Percentiles rank a stretch among this genome's conserved stretches.
These are phyloP conservation scores for Diaporthe sp. DNA, from an alignment of 2,329 filamentous ascomycete species.

Conservation along the genomic window DNA sequence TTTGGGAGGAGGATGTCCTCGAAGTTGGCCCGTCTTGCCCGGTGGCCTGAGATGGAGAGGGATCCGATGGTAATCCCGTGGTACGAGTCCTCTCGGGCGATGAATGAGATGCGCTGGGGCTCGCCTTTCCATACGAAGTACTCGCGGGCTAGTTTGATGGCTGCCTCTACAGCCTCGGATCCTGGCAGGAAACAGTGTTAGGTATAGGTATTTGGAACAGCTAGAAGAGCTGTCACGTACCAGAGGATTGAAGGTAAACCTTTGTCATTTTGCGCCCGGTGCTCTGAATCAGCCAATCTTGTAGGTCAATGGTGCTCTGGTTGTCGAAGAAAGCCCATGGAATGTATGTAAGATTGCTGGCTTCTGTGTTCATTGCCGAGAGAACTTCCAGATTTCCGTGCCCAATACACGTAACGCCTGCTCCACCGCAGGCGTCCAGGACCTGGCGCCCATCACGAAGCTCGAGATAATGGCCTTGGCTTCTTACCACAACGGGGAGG, in stretches of 20 bases:
- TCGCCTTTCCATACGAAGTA: slow-evolving; percentile 71
- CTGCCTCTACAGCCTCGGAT: slow-evolving; percentile 77
- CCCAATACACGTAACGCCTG: slow-evolving; percentile 79
- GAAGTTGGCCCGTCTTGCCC: slow-evolving; percentile 69
- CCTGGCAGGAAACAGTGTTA: slow-evolving; percentile 53
- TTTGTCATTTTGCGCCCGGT: slow-evolving; percentile 52
- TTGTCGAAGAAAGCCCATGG: slow-evolving; percentile 65
- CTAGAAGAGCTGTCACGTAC: slow-evolving; percentile 38
- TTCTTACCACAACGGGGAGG: slow-evolving; percentile 35
- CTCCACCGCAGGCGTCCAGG: slow-evolving; percentile 80
- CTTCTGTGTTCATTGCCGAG: slow-evolving; percentile 69
- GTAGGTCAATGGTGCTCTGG: slow-evolving; percentile 62
- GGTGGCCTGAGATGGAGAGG: slow-evolving; percentile 70
- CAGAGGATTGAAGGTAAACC: slow-evolving; percentile 53
- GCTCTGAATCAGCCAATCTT: slow-evolving; percentile 53
- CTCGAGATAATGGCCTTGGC: slow-evolving; percentile 44
- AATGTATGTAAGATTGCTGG: slow-evolving; percentile 46
- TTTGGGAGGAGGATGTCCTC: slow-evolving; percentile 67
- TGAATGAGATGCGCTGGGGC: slow-evolving; percentile 68
- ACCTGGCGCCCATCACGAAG: slow-evolving; percentile 64
- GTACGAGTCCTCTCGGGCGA: slow-evolving; percentile 75
- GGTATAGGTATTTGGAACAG: not conserved
- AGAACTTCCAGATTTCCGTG: slow-evolving; percentile 73
- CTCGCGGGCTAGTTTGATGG: slow-evolving; percentile 76
- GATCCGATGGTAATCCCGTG: slow-evolving; percentile 78